Evolutionary conservation across 257 asterid genomes (phyloP), one percentile per base, ranked within the genome.

Genomic region (Solanum chaucha): DNA sequence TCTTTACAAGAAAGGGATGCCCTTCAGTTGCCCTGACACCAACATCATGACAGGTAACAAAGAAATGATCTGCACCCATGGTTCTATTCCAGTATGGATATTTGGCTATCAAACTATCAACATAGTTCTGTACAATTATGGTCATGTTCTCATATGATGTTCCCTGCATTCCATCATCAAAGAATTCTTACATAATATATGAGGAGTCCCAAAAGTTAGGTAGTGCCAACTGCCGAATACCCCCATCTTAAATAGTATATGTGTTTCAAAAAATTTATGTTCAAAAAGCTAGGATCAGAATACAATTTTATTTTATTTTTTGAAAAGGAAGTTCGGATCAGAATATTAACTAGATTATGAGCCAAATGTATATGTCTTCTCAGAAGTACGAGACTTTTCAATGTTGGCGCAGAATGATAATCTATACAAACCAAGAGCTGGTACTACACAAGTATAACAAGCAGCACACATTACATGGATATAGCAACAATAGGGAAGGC

Each of bases 1-100:
- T 97, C 92, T 97, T 97, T 58, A 97, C 93, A 83, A 97, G 98
- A 90, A 93, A 83, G 72, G 95, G 96, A 86, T 94, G 98, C 87
- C 99, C 99, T 92, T 97, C 99, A 36, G 99, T 97, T 87, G 99
- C 98, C 95, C 99, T 96, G 85, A 97, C 99, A 82, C 99, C 99
- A 88, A 97, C 98, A 93, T 97, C 99, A 84, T 97, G 99, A 85
- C 99, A 97, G 83, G 98, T 96, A 85, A 97, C 98, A 90, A 97
- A 97, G 91, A 97, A 96, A 88, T 97, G 99, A 89, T 97, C 99
- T 35, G 98, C 95, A 85, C 99, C 99, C 70, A 95, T 94, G 67
- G 99, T 97, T 91, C 99, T 94, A 89, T 96, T 97, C 99, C 99
- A 97, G 85, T 94, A 92, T 15, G 98, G 98, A 71, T 96, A 97